phyloP scores from a whole-genome alignment of 345 rosid species.

The Moricandia arvensis region DNA sequence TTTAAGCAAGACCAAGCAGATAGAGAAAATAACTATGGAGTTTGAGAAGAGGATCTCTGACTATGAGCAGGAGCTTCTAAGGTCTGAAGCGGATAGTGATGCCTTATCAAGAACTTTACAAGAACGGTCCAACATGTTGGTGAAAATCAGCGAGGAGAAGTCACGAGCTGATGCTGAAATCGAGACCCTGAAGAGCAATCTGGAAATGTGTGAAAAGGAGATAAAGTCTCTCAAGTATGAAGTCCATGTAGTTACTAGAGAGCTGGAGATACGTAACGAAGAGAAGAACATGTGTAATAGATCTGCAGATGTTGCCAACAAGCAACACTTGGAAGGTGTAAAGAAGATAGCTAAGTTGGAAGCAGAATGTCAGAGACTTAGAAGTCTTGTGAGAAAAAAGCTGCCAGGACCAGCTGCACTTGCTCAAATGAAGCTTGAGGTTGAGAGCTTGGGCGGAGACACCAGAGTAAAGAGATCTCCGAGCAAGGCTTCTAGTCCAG shows the following conservation, averaged over 20 bases:
- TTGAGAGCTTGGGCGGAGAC: constrained; percentile 89
- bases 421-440: constrained; percentile 97
- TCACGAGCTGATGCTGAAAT: constrained; percentile 76
- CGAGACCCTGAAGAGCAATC: constrained; percentile 69
- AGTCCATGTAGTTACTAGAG: constrained; percentile 69
- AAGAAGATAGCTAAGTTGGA: constrained; percentile 91
- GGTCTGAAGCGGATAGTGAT: constrained; percentile 72
- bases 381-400: constrained; percentile 90
- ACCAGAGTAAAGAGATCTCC: constrained; percentile 69
- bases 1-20: constrained; percentile 54
- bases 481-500: constrained; percentile 54
- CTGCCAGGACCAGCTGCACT: constrained; percentile 98
- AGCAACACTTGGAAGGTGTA: constrained; percentile 85
- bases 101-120: constrained; percentile 75
- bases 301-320: constrained; percentile 88
- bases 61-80: constrained; percentile 68
- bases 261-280: constrained; percentile 90
- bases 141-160: constrained; percentile 74
- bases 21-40: constrained; percentile 61
- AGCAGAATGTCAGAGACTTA: constrained; percentile 89
- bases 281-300: constrained; percentile 94
- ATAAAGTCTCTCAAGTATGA: constrained; percentile 82
- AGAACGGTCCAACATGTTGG: constrained; percentile 75
- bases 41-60: constrained; percentile 56
- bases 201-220: constrained; percentile 82